Conservation (phyloP, 1,139 yeast species). For the Debaryomyces fabryi region DNA sequence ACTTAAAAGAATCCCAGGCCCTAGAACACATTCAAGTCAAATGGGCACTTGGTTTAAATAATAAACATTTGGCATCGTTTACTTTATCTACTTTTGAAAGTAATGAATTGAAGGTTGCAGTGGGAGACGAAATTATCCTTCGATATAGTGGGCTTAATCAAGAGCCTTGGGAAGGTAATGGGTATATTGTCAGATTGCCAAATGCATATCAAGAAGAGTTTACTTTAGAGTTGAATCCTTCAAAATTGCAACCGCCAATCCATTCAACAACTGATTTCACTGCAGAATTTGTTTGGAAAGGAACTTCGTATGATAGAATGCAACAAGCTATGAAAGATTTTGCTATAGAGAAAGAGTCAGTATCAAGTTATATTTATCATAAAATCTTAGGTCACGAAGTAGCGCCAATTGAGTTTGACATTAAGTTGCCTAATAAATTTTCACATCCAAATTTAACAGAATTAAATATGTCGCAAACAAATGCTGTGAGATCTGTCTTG, state of each 20-base stretch:
- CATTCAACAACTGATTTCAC: slow-evolving; percentile 69
- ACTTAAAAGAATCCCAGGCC: slow-evolving; percentile 76
- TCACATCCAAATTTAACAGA: slow-evolving; percentile 70
- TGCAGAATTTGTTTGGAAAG: slow-evolving; percentile 91
- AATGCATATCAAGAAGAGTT: slow-evolving; percentile 68
- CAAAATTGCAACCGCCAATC: slow-evolving; percentile 49
- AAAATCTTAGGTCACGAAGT: slow-evolving; percentile 83
- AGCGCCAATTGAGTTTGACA: slow-evolving; percentile 61
- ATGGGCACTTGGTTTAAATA: slow-evolving; percentile 75
- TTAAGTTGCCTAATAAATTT: slow-evolving; percentile 59
- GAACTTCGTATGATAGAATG: slow-evolving; percentile 81
- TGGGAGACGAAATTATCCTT: slow-evolving; percentile 80
- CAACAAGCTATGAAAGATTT: slow-evolving; percentile 73
- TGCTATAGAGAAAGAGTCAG: slow-evolving; percentile 72
- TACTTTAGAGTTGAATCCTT: slow-evolving; percentile 65
- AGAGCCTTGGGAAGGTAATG: slow-evolving; percentile 69
- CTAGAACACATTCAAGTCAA: slow-evolving; percentile 71
- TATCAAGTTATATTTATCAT: slow-evolving; percentile 78
- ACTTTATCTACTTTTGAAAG: slow-evolving; percentile 67
- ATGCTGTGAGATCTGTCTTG: slow-evolving; percentile 75
- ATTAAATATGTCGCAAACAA: slow-evolving; percentile 75
- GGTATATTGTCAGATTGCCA: slow-evolving; percentile 75
- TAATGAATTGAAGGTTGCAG: slow-evolving; percentile 71
- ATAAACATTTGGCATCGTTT: slow-evolving; percentile 71
- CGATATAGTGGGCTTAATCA: slow-evolving; percentile 57